Evolutionary conservation across 2,329 filamentous ascomycete species (phyloP), one percentile per base, ranked within the genome.

Genomic region (Aspergillus novofumigatus): DNA sequence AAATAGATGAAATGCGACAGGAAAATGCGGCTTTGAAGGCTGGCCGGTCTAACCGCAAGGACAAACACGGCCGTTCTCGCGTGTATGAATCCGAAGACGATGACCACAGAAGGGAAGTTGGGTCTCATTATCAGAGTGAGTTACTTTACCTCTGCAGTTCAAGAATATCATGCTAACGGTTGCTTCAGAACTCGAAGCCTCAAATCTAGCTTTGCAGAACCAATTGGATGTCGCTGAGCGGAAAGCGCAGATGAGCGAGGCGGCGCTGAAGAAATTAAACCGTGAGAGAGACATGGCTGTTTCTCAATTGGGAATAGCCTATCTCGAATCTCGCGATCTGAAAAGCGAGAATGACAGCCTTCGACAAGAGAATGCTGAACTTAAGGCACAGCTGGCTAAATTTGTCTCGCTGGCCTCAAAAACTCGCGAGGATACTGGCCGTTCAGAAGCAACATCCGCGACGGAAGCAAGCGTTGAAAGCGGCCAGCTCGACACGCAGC

Each of bases 241-340:
- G 45, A 85, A 85, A 68, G 68, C 76, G 2, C 78, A 81, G 21
- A 75, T 82, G 4, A 75, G 80, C 23, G 82, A 86, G 47, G 79
- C 81, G 42, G 77, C 80, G 4, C 76, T 83, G 56, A 81, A 81
- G 65, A 79, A 80, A 17, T 67, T 85, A 44, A 81, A 75, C 20
- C 77, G 80, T 41, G 84, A 87, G 62, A 78, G 83, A 38, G 83
- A 86, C 62, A 80, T 80, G 55, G 78, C 84, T 41, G 76, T 83
- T n/a, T 78, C 78, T 23, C 83, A 86, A 59, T 71, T 86, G 21
- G 81, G 79, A 8, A 77, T 81, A 23, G 83, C 83, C 1, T 85
- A 81, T 63, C 77, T 82, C 53, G 81, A 80, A 47, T 75, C 76
- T 3, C 81, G 77, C 51, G 76, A 78, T 51, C 65, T 77, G 3